These are phyloP conservation scores for Xylaria sp. DNA, from an alignment of 2,329 filamentous ascomycete species.

Conservation along the genomic window DNA sequence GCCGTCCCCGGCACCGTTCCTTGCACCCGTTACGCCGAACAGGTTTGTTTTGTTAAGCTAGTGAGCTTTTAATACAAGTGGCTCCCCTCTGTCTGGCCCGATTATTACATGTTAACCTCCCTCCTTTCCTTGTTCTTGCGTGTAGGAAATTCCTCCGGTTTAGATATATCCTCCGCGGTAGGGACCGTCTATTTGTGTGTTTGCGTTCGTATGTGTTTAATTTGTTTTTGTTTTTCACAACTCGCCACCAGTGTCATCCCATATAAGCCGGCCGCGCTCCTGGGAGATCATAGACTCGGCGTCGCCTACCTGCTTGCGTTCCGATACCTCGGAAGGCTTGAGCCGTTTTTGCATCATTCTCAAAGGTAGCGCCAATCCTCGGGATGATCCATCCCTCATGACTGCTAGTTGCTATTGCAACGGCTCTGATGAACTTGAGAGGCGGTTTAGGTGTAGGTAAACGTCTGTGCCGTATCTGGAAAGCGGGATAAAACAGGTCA, in stretches of 20 bases:
- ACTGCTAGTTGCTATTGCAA: conserved; percentile 94
- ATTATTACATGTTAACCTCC: background rate
- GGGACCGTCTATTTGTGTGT: conserved; percentile 11
- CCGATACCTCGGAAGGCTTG: conserved; percentile 79
- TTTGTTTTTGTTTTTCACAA: conserved; percentile 32
- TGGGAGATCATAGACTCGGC: conserved; percentile 60
- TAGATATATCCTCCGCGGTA: conserved; percentile 1
- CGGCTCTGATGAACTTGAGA: conserved; percentile 95
- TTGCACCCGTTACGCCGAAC: conserved; percentile 10
- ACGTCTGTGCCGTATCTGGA: conserved; percentile 95
- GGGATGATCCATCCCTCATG: conserved; percentile 79
- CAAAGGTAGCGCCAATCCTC: conserved; percentile 73
- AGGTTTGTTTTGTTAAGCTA: background rate
- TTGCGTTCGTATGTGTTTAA: background rate
- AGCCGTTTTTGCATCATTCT: conserved; percentile 74
- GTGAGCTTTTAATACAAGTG: conserved; percentile 4
- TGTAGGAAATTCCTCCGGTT: background rate
- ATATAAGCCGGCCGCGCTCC: conserved; percentile 39
- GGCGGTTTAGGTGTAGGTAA: conserved; percentile 95
- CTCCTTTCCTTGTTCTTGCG: background rate
- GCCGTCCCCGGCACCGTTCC: conserved; percentile 3
- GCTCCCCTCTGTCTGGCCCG: background rate
- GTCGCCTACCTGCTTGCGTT: conserved; percentile 91
- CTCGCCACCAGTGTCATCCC: conserved; percentile 38
- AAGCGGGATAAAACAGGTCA: conserved; percentile 8